Evolutionary conservation across 2,329 filamentous ascomycete genomes (phyloP), one percentile per base, ranked within the genome.

Genomic region (Colletotrichum brevisporum): DNA sequence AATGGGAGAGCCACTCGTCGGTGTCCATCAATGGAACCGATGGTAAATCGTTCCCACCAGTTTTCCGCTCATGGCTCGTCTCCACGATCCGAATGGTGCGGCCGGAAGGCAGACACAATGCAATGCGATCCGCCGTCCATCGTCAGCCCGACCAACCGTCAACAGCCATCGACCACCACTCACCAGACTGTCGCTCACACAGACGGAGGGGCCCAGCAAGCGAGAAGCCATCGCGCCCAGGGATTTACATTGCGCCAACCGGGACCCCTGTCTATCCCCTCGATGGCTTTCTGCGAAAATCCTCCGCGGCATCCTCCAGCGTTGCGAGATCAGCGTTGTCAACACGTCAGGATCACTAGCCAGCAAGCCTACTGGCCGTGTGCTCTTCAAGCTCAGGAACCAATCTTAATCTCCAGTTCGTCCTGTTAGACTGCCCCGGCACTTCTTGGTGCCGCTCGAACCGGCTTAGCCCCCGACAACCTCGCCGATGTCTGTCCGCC

Each of bases 281-380:
- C 27, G 24, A 51, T 59, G 41, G 27, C 10, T 53, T 50, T 27
- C 27, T 50, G 61, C 39, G 27, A 68, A 68, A 68, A 65, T 63
- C 53, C 66, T 65, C 61, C 48, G 54, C 61, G 66, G 31, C 55
- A 39, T 56, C 66, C 43, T 66, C 66, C 55, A 52, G 62, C 62
- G 55, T 60, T 51, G 62, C 62, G 50, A 69, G 66, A 69, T 66
- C 66, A 69, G 50, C 66, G 51, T 52, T 69, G 62, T 56, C 67
- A 69, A 66, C 55, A 69, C 62, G 55, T 69, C 61, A 69, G 66
- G 55, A 59, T 43, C 53, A 69, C 66, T 41, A 54, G 21, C 54
- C 66, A 69, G 21, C 24, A 50, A 51, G 59, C 50, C 59, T 26
- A 62, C 39, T 27, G 55, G 26, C 62, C 62, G 67, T 66, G 51